Percentiles rank a stretch among this genome's conserved stretches.
These are phyloP conservation scores for Albugo candida DNA, from an alignment of 352 stramenopile species.

Conservation along the genomic window DNA sequence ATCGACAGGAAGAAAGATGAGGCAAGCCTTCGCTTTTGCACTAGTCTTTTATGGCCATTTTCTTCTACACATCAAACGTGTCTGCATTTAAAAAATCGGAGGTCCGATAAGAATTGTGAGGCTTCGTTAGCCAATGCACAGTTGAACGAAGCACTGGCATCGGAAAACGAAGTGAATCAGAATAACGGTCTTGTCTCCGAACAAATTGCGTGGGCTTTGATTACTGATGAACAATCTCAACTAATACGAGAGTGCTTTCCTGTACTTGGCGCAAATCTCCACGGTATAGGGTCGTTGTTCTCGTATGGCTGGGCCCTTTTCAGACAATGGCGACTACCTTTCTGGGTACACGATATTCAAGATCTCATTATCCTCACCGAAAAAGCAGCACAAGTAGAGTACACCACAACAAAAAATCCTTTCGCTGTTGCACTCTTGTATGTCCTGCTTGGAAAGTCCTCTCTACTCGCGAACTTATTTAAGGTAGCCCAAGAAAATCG, in stretches of 20 bases:
- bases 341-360: conserved; percentile 46
- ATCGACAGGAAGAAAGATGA: conserved; percentile 35
- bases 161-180: background rate
- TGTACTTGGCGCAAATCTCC: conserved; percentile 11
- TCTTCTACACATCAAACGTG: background rate
- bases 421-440: conserved; percentile 77
- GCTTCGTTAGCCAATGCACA: background rate
- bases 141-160: background rate
- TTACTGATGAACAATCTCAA: conserved; percentile 44
- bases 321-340: conserved; percentile 36
- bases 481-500: conserved; percentile 63
- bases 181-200: conserved; percentile 42
- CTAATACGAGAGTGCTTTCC: conserved; percentile 56
- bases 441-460: conserved; percentile 66
- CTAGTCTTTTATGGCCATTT: conserved; percentile 42
- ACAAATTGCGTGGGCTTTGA: conserved; percentile 46
- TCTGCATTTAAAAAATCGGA: too few species aligned
- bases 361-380: conserved; percentile 40
- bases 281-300: background rate
- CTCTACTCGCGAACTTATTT: conserved; percentile 63
- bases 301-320: conserved; percentile 37
- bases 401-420: conserved; percentile 44
- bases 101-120: too few species aligned
- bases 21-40: conserved; percentile 40
- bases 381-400: conserved; percentile 59